Evolutionary conservation across 331 rosid species (phyloP).

Genomic region (Spiraea crenata): DNA sequence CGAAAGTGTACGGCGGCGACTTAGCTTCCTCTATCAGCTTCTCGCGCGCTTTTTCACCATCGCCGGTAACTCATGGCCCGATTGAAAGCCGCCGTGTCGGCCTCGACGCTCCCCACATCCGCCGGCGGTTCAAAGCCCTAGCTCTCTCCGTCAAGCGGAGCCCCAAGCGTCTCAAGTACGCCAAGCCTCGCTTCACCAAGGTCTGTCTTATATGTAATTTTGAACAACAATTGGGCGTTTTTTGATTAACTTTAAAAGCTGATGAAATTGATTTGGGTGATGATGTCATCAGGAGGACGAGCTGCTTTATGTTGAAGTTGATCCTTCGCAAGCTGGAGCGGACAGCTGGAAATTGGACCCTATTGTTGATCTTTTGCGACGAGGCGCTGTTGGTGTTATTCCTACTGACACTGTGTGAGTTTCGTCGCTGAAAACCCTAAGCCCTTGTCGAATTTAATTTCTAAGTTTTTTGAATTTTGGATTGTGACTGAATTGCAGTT

Average conservation of each 20-base stretch:
- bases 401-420: conserved; percentile 84
- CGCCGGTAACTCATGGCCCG: not conserved
- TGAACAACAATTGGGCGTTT: not conserved
- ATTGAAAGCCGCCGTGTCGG: conserved; percentile 19
- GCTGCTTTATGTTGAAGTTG: conserved; percentile 70
- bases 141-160: conserved; percentile 69
- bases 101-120: conserved; percentile 14
- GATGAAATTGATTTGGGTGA: not conserved
- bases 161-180: conserved; percentile 96
- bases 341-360: conserved; percentile 89
- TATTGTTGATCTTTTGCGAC: conserved; percentile 51
- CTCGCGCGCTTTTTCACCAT: conserved; percentile 17
- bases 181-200: conserved; percentile 74
- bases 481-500: conserved; percentile 37
- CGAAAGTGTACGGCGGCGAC: conserved; percentile 25
- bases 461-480: not conserved
- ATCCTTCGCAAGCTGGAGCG: conserved; percentile 47
- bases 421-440: not conserved
- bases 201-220: conserved; percentile 27
- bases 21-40: conserved; percentile 33
- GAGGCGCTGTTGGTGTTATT: conserved; percentile 92
- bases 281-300: conserved; percentile 64
- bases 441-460: no score
- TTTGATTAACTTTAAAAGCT: not conserved
- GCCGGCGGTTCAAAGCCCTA: conserved; percentile 29